Evolutionary conservation across 108 stramenopile genomes (phyloP).

Genomic region (Nitzschia inconspicua): DNA sequence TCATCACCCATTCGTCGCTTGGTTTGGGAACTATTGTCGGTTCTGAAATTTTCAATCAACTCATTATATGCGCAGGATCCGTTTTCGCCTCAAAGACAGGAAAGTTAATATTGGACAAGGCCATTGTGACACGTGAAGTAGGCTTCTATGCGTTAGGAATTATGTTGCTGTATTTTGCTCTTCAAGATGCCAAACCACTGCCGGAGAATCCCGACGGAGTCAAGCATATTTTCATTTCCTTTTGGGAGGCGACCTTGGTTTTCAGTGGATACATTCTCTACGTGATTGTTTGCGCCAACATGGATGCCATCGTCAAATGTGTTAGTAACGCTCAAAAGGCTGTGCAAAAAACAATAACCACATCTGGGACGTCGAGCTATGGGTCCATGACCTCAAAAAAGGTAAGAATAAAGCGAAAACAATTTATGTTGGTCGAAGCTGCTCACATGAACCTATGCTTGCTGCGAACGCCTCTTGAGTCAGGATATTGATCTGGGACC

Average conservation of each 20-base stretch:
- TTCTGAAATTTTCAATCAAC: slow-evolving; percentile 82
- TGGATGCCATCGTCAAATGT: slow-evolving; percentile 35
- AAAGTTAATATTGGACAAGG: slow-evolving; percentile 43
- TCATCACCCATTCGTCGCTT: slow-evolving; percentile 76
- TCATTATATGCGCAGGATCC: slow-evolving; percentile 80
- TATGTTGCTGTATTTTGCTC: slow-evolving; percentile 47
- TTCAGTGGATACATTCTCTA: slow-evolving; percentile 69
- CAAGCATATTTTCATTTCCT: slow-evolving; percentile 57
- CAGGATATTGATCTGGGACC: not conserved
- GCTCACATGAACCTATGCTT: not conserved
- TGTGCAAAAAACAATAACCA: not conserved
- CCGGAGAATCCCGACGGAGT: slow-evolving; percentile 33
- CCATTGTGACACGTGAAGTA: slow-evolving; percentile 64
- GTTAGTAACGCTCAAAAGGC: not conserved
- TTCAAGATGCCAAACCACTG: slow-evolving; percentile 36
- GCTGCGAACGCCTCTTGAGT: too few species aligned
- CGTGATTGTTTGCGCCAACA: slow-evolving; percentile 65
- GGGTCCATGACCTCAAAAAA: not conserved
- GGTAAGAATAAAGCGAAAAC: not conserved
- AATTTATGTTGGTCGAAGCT: not conserved
- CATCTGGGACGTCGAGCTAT: not conserved
- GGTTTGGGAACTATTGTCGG: slow-evolving; percentile 76
- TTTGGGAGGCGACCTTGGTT: slow-evolving; percentile 50
- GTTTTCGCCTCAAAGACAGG: slow-evolving; percentile 60
- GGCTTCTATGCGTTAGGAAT: slow-evolving; percentile 67